phyloP scores from a whole-genome alignment of 352 stramenopile genomes.

The Pythium coloratum region DNA sequence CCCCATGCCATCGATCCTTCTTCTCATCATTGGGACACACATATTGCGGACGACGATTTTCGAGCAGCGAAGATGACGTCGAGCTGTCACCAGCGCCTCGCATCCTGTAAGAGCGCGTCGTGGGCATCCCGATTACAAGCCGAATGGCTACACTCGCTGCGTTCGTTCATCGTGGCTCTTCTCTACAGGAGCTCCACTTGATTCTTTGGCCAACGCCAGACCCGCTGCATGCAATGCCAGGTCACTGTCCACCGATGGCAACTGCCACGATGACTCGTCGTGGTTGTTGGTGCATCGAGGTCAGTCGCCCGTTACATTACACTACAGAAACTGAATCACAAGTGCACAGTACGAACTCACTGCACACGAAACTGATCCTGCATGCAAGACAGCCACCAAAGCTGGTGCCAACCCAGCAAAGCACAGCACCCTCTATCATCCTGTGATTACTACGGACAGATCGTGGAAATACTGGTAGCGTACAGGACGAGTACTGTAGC shows the following conservation, averaged over 20 bases:
- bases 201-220: not conserved
- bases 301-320: too few relatives aligned
- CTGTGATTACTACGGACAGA: too few relatives aligned
- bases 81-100: not conserved
- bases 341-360: not conserved
- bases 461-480: too few relatives aligned
- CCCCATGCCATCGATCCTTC: too few relatives aligned
- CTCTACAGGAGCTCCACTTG: not conserved
- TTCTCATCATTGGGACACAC: too few relatives aligned
- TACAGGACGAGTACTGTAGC: too few relatives aligned
- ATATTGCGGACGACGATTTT: not conserved
- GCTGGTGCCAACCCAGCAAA: too few relatives aligned
- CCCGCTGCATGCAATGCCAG: not conserved
- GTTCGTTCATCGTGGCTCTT: not conserved
- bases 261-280: not conserved
- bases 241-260: not conserved
- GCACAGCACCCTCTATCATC: too few relatives aligned
- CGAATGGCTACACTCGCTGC: not conserved
- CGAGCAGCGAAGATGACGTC: not conserved
- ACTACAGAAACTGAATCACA: too few relatives aligned
- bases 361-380: not conserved
- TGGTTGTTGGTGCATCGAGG: not conserved
- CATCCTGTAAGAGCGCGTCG: not conserved
- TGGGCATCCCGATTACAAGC: too few relatives aligned
- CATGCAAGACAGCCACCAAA: too few relatives aligned